Conservation (phyloP, 257 asterid genomes). For the Solanum clarkiae region DNA sequence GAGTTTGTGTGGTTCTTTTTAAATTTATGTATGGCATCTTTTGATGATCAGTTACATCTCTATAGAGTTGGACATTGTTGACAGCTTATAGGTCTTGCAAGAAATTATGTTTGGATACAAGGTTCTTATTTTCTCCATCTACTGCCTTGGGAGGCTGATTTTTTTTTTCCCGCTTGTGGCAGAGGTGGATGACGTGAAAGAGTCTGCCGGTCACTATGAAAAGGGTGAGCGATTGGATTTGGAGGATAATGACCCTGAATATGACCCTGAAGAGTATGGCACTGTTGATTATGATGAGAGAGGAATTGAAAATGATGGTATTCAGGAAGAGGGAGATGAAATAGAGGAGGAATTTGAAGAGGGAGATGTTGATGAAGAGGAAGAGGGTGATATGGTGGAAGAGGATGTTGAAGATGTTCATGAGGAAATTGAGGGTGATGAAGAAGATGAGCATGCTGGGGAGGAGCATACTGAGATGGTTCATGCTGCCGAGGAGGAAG, state of each 20-base stretch:
- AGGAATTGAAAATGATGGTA: constrained; percentile 59
- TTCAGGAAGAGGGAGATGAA: constrained; percentile 47
- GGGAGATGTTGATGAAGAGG: constrained; percentile 48
- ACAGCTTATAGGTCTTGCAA: neutral
- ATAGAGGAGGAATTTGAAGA: constrained; percentile 50
- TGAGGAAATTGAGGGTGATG: constrained; percentile 66
- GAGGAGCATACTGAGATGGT: constrained; percentile 48
- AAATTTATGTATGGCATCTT: neutral
- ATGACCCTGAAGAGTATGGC: constrained; percentile 82
- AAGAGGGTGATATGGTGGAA: constrained; percentile 51
- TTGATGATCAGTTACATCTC: neutral
- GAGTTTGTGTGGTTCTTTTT: neutral
- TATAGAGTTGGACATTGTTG: neutral
- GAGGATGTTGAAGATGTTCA: constrained; percentile 54
- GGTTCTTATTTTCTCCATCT: neutral
- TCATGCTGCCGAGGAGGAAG: constrained; percentile 79
- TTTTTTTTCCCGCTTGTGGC: constrained; percentile 12
- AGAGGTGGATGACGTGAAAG: constrained; percentile 51
- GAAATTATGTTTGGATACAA: neutral
- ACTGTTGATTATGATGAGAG: constrained; percentile 78
- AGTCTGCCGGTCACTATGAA: constrained; percentile 62
- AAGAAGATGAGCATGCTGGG: constrained; percentile 35
- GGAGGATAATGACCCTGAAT: constrained; percentile 94
- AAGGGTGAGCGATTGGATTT: constrained; percentile 80
- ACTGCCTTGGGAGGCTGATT: neutral